Percentiles rank a stretch among this genome's conserved stretches.
Evolutionary conservation across 768 basidiomycete species (phyloP).

Genomic region (Tricholoma sp.): DNA sequence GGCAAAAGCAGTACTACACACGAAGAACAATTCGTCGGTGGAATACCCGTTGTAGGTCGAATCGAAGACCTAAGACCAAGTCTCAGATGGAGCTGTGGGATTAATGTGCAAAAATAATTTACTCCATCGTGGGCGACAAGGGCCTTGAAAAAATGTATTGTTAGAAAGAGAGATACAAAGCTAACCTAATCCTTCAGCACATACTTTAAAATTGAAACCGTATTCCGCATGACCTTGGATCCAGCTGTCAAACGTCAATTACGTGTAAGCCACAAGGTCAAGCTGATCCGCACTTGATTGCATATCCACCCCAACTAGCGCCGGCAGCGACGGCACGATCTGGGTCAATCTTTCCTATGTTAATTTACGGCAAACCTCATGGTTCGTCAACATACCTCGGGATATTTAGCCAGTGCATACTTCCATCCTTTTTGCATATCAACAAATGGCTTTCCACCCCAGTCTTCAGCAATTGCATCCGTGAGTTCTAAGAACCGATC

Average conservation of each 20-base stretch:
- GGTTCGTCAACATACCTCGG: slow-evolving; percentile 45
- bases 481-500: slow-evolving; percentile 51
- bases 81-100: background rate
- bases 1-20: slow-evolving; percentile 27
- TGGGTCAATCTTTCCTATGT: slow-evolving; percentile 49
- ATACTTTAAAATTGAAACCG: slow-evolving; percentile 77
- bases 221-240: slow-evolving; percentile 92
- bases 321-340: slow-evolving; percentile 74
- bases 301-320: slow-evolving; percentile 83
- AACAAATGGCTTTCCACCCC: slow-evolving; percentile 83
- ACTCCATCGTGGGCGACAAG: slow-evolving; percentile 92
- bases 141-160: slow-evolving; percentile 35
- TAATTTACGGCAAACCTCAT: background rate
- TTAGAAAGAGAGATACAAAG: slow-evolving; percentile 2
- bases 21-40: slow-evolving; percentile 91
- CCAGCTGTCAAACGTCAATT: slow-evolving; percentile 51
- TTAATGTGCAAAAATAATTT: slow-evolving; percentile 5
- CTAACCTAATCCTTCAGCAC: background rate
- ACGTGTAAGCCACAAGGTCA: slow-evolving; percentile 2
- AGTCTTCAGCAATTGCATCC: slow-evolving; percentile 74
- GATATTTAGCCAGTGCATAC: slow-evolving; percentile 56
- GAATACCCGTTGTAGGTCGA: slow-evolving; percentile 75
- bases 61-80: slow-evolving; percentile 57
- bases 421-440: slow-evolving; percentile 77
- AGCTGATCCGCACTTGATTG: slow-evolving; percentile 60